Base-by-base conservation (phyloP, 108 stramenopile genomes). In the Heterococcus sp. region DNA sequence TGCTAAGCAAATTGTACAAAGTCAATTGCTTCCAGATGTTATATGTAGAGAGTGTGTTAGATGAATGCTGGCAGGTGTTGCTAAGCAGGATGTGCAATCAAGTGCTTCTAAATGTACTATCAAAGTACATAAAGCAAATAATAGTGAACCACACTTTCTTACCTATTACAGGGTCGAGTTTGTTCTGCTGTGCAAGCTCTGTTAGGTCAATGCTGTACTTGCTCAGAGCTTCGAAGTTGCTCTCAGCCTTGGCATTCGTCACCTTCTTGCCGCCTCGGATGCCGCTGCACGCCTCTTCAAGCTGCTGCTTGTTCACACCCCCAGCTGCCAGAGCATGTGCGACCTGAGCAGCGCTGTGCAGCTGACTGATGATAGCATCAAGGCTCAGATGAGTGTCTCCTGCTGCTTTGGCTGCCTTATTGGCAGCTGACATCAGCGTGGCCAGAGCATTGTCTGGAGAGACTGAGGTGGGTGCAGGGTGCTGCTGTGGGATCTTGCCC, bases 51-150 rank as follows among this genome's bases (percentile, higher is more conserved):
- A n/a, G n/a, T n/a, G n/a, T n/a, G n/a, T n/a, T n/a, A n/a, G n/a
- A n/a, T n/a, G n/a, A n/a, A n/a, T n/a, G n/a, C n/a, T n/a, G n/a
- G n/a, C n/a, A n/a, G n/a, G n/a, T n/a, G n/a, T n/a, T n/a, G n/a
- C n/a, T n/a, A n/a, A n/a, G n/a, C n/a, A n/a, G n/a, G n/a, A n/a
- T n/a, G n/a, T n/a, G n/a, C n/a, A n/a, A n/a, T n/a, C n/a, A n/a
- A n/a, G n/a, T n/a, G n/a, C n/a, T n/a, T 58, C 8, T 58, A 8
- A 58, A 8, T 21, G 46, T 82, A 88, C 91, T 77, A 86, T 83
- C 27, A 88, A 75, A 37, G 93, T 90, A 76, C 92, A 66, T 14
- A 35, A n/a, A n/a, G n/a, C n/a, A n/a, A n/a, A n/a, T n/a, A n/a
- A n/a, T n/a, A n/a, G n/a, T n/a, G n/a, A n/a, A n/a, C n/a, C n/a